These are phyloP conservation scores for Chara braunii DNA, from an alignment of 139 green algal species.

Conservation along the genomic window DNA sequence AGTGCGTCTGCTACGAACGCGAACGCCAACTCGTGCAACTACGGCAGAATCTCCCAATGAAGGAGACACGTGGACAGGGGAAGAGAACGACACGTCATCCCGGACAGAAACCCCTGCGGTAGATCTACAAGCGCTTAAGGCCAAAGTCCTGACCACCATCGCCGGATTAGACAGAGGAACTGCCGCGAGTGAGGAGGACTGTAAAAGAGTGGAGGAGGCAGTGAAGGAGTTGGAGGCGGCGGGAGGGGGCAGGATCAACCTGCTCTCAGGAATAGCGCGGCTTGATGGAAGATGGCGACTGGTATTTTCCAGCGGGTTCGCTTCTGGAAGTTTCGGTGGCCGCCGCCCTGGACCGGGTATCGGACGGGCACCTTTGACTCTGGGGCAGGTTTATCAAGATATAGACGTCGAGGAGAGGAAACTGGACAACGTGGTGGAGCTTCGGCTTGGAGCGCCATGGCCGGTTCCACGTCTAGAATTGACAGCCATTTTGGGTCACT, in stretches of 20 bases:
- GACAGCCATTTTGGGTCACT: constrained; percentile 25
- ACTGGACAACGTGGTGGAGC: constrained; percentile 32
- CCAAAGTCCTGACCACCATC: too few species aligned
- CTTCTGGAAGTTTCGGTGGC: constrained; percentile 26
- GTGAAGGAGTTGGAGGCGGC: neutral
- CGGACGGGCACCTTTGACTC: constrained; percentile 10
- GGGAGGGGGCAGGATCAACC: neutral
- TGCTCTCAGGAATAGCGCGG: neutral
- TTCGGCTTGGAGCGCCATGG: constrained; percentile 17
- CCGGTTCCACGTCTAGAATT: constrained; percentile 19
- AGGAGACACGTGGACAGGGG: too few species aligned
- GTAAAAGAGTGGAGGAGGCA: constrained; percentile 9
- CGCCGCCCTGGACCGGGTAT: constrained; percentile 18
- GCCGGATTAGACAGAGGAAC: constrained; percentile 23
- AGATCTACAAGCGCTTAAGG: too few species aligned
- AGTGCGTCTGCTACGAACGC: too few species aligned
- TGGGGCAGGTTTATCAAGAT: constrained; percentile 33
- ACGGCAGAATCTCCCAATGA: too few species aligned
- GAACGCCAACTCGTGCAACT: too few species aligned
- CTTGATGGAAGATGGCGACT: constrained; percentile 26
- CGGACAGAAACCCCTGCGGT: too few species aligned
- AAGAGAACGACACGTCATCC: too few species aligned
- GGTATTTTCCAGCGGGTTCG: constrained; percentile 32
- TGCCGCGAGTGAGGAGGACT: constrained; percentile 4
- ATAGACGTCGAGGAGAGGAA: constrained; percentile 14